Evolutionary conservation across 164 flowering plant genomes (phyloP).

Genomic region (Vitis rotundifolia): DNA sequence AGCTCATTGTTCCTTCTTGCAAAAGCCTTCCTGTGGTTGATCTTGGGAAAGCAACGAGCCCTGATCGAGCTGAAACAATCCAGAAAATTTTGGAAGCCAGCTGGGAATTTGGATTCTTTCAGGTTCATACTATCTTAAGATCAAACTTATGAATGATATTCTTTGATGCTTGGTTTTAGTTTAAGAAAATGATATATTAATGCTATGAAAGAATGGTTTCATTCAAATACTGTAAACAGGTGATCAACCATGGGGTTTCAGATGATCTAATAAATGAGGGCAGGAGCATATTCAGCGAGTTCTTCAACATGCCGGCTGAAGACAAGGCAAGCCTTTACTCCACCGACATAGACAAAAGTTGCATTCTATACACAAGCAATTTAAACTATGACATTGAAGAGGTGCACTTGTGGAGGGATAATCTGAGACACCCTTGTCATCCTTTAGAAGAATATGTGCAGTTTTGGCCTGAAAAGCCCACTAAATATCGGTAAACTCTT

Average conservation of each 20-base stretch:
- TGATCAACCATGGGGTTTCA: constrained; percentile 30
- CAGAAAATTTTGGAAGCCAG: constrained; percentile 25
- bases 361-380: constrained; percentile 24
- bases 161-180: background rate
- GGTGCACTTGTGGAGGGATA: constrained; percentile 44
- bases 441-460: constrained; percentile 35
- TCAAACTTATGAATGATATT: background rate
- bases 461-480: constrained; percentile 51
- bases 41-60: background rate
- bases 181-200: background rate
- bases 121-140: constrained; percentile 18
- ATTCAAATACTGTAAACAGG: constrained; percentile 11
- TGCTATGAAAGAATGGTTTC: background rate
- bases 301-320: constrained; percentile 33
- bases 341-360: constrained; percentile 19
- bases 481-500: constrained; percentile 29
- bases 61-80: constrained; percentile 14
- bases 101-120: constrained; percentile 39
- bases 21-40: constrained; percentile 34
- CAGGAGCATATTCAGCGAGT: constrained; percentile 20
- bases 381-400: constrained; percentile 15
- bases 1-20: constrained; percentile 12
- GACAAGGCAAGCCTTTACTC: constrained; percentile 27
- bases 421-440: constrained; percentile 33
- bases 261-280: background rate